Evolutionary conservation across 257 asterid genomes (phyloP).

Genomic region (Striga asiatica): DNA sequence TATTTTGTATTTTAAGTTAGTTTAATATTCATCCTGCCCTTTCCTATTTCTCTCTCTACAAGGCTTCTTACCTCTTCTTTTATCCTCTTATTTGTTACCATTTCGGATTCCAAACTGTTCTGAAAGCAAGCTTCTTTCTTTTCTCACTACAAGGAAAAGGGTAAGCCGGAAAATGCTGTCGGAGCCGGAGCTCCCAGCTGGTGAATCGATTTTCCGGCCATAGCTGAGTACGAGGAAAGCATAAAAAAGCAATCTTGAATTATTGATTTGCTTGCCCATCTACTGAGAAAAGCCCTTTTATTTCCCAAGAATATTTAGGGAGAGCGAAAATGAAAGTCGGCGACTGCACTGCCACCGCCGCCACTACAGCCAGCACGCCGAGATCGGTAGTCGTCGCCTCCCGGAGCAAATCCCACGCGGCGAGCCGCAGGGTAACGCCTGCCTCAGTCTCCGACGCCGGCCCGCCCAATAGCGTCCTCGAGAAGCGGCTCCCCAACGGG

Average conservation of each 20-base stretch:
- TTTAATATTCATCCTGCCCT: slow-evolving; percentile 3
- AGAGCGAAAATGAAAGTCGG: slow-evolving; percentile 14
- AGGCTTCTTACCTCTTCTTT: slow-evolving; percentile 19
- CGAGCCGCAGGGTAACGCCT: slow-evolving; percentile 41
- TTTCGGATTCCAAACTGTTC: slow-evolving; percentile 25
- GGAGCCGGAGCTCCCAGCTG: slow-evolving; percentile 13
- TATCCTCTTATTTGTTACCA: slow-evolving; percentile 10
- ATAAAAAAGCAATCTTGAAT: too few species aligned
- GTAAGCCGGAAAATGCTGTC: slow-evolving; percentile 20
- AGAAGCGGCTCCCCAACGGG: slow-evolving; percentile 44
- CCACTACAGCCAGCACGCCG: slow-evolving; percentile 28
- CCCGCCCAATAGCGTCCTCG: slow-evolving; percentile 14
- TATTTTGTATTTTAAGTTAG: not conserved
- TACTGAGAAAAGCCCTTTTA: too few species aligned
- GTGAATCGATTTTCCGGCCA: slow-evolving; percentile 3
- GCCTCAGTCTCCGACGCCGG: slow-evolving; percentile 12
- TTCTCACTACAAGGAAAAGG: not conserved
- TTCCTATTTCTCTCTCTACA: slow-evolving; percentile 17
- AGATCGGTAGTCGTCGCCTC: slow-evolving; percentile 38
- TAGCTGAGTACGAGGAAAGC: not conserved
- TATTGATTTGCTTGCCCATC: too few species aligned
- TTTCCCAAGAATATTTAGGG: slow-evolving; percentile 6
- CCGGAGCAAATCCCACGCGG: slow-evolving; percentile 38
- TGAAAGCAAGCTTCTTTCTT: not conserved
- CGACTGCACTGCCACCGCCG: slow-evolving; percentile 17